Evolutionary conservation across 148 eudicot species (phyloP).

Genomic region (Cornus florida): DNA sequence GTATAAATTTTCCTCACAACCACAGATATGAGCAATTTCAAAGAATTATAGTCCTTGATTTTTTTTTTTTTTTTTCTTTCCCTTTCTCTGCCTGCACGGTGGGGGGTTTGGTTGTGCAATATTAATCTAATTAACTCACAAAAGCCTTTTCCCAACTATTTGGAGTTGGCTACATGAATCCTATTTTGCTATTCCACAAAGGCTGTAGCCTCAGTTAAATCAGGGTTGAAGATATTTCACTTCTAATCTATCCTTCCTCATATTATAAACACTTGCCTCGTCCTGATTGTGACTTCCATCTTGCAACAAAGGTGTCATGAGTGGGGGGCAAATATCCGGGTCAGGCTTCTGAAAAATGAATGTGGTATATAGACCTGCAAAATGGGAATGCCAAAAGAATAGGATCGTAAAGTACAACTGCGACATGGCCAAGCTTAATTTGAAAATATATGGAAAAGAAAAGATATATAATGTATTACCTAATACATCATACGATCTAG

Average conservation of each 20-base stretch:
- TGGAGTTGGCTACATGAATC: too few relatives aligned
- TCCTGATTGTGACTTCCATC: constrained; percentile 59
- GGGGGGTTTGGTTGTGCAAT: not conserved
- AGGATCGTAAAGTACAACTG: constrained; percentile 9
- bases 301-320: constrained; percentile 75
- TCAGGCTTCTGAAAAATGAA: constrained; percentile 96
- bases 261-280: constrained; percentile 61
- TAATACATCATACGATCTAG: constrained; percentile 78
- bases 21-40: not conserved
- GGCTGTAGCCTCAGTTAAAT: too few relatives aligned
- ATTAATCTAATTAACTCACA: not conserved
- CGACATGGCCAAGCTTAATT: not conserved
- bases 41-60: too few relatives aligned
- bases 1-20: not conserved
- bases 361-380: constrained; percentile 81
- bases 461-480: constrained; percentile 39
- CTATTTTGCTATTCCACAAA: too few relatives aligned
- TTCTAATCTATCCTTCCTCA: not conserved
- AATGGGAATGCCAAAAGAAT: constrained; percentile 10
- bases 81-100: not conserved
- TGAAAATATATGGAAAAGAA: not conserved
- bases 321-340: constrained; percentile 88
- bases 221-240: too few relatives aligned
- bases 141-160: not conserved
- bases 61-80: not conserved